Conservation (phyloP, 768 basidiomycete genomes). For the Mycena chlorophos region DNA sequence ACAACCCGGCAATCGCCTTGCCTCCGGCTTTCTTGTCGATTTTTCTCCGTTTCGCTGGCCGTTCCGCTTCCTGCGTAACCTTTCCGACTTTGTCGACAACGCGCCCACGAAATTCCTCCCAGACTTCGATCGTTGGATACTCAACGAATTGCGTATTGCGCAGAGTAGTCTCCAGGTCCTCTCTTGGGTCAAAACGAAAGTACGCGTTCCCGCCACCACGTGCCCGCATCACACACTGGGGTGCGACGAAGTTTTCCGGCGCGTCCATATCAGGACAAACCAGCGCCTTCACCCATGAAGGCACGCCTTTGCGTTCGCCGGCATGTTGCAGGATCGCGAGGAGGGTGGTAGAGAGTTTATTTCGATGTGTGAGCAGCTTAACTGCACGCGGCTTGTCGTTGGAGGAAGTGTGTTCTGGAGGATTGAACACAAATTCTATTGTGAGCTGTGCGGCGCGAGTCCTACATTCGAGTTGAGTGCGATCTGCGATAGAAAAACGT, state of each 20-base stretch:
- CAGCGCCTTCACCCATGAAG: conserved; percentile 58
- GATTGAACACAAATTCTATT: conserved; percentile 69
- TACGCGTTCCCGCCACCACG: conserved; percentile 46
- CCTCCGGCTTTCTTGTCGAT: conserved; percentile 52
- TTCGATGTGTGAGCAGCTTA: conserved; percentile 64
- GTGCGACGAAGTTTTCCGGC: conserved; percentile 53
- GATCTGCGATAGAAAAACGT: conserved; percentile 9
- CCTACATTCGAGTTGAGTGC: conserved; percentile 42
- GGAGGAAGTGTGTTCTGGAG: conserved; percentile 47
- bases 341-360: conserved; percentile 51
- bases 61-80: conserved; percentile 38
- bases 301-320: conserved; percentile 46
- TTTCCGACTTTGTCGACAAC: conserved; percentile 58
- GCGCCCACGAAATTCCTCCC: conserved; percentile 65
- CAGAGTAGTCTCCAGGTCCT: conserved; percentile 50
- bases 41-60: conserved; percentile 55
- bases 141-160: conserved; percentile 72
- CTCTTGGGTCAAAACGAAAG: conserved; percentile 55
- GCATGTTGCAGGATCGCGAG: conserved; percentile 51
- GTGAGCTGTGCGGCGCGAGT: conserved; percentile 69
- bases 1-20: conserved; percentile 54
- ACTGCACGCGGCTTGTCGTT: conserved; percentile 36
- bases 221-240: conserved; percentile 63
- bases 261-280: conserved; percentile 55
- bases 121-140: conserved; percentile 80